phyloP scores from a whole-genome alignment of 2,329 filamentous ascomycete genomes.

The Drechslerella coelobrocha region DNA sequence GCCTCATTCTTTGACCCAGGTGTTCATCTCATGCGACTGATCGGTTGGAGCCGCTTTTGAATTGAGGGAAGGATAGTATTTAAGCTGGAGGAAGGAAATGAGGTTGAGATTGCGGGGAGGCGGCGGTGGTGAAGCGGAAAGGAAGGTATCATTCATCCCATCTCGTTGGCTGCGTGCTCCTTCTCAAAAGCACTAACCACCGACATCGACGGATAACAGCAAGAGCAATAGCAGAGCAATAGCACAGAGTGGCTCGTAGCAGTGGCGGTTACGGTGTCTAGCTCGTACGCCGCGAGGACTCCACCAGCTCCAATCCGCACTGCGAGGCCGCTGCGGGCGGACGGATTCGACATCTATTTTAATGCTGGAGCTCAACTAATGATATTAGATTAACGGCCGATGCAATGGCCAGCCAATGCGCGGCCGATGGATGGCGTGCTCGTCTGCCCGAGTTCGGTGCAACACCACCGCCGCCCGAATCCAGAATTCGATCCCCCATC shows the following conservation, averaged over 20 bases:
- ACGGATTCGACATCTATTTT: too few relatives aligned
- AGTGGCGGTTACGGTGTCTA: too few relatives aligned
- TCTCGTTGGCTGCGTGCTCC: neutral
- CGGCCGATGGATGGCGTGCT: constrained; percentile 10
- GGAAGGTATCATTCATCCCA: constrained; percentile 1
- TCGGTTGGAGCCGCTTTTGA: neutral
- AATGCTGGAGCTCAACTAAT: too few relatives aligned
- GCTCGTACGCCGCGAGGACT: neutral
- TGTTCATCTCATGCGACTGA: constrained; percentile 8
- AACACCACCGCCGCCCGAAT: neutral
- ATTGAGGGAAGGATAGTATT: neutral
- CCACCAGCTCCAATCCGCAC: neutral
- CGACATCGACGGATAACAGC: neutral
- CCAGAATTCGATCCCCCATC: neutral
- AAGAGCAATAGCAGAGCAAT: too few relatives aligned
- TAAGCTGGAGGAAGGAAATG: neutral
- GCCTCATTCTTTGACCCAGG: constrained; percentile 5
- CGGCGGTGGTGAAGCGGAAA: neutral
- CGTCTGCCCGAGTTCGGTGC: neutral
- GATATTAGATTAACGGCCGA: too few relatives aligned
- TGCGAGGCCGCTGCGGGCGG: too few relatives aligned
- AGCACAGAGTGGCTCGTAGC: too few relatives aligned
- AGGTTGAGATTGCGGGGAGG: neutral
- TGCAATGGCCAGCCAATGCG: too few relatives aligned
- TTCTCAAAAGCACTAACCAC: neutral